Evolutionary conservation across 140 eudicot genomes (phyloP).

Genomic region (Oenanthe javanica): DNA sequence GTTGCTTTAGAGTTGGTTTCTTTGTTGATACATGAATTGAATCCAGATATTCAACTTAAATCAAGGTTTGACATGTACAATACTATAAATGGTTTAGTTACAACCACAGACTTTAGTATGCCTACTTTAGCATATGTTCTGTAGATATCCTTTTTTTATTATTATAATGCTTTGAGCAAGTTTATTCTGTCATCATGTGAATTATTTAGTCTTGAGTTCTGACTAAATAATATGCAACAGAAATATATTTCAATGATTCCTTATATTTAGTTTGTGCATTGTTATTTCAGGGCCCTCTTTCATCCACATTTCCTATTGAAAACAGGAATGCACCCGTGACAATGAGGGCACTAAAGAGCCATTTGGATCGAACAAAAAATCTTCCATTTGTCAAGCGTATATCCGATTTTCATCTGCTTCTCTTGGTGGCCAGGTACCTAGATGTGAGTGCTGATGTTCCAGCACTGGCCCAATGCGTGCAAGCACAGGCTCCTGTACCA

Average conservation of each 20-base stretch:
- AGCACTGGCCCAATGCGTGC: slow-evolving; percentile 71
- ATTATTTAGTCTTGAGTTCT: too few relatives aligned
- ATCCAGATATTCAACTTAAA: neutral
- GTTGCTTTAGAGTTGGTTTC: neutral
- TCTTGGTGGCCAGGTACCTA: slow-evolving; percentile 56
- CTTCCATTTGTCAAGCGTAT: slow-evolving; percentile 76
- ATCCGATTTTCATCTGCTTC: slow-evolving; percentile 83
- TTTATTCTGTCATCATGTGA: too few relatives aligned
- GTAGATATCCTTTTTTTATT: too few relatives aligned
- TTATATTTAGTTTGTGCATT: neutral
- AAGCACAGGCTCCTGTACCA: slow-evolving; percentile 49
- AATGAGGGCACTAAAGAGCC: slow-evolving; percentile 59
- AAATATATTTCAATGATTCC: neutral
- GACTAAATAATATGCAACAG: neutral
- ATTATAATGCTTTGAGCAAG: too few relatives aligned
- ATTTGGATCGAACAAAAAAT: slow-evolving; percentile 62
- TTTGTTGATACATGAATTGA: neutral
- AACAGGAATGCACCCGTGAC: slow-evolving; percentile 55
- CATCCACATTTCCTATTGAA: slow-evolving; percentile 81
- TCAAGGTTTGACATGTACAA: neutral
- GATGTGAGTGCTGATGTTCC: slow-evolving; percentile 84
- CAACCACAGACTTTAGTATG: neutral
- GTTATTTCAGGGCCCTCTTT: slow-evolving; percentile 69
- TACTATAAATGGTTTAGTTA: neutral
- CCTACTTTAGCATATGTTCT: neutral